Conservation (phyloP, 2,329 filamentous ascomycete species). For the Cladosporium sp. region DNA sequence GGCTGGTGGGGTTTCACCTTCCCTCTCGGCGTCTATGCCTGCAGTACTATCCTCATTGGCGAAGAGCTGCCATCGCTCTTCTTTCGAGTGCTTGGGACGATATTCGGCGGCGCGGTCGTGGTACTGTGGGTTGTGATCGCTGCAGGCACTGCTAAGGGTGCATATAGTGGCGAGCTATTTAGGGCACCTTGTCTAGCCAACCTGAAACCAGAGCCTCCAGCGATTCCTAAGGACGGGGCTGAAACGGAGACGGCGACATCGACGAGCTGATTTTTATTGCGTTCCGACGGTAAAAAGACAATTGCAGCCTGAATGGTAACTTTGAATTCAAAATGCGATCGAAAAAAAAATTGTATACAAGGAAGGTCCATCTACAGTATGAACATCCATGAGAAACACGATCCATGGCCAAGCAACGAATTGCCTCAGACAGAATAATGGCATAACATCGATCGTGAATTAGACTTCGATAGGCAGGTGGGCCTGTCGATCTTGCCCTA, state of each 20-base stretch:
- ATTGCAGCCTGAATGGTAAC: too few species aligned
- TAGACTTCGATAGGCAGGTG: neutral
- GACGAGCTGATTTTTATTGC: neutral
- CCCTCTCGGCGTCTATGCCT: constrained; percentile 54
- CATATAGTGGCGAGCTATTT: constrained; percentile 48
- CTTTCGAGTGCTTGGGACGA: constrained; percentile 54
- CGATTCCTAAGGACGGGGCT: neutral
- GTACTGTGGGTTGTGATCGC: constrained; percentile 55
- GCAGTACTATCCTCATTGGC: constrained; percentile 46
- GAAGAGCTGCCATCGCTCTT: constrained; percentile 52
- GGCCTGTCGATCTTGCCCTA: neutral
- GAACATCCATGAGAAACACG: too few species aligned
- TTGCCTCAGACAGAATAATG: too few species aligned
- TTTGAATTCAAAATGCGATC: too few species aligned
- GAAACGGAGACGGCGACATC: neutral
- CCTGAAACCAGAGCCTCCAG: constrained; percentile 7
- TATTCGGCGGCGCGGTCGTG: constrained; percentile 49
- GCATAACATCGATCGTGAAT: too few species aligned
- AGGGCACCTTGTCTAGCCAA: constrained; percentile 49
- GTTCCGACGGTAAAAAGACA: too few species aligned
- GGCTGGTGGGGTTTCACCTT: constrained; percentile 61
- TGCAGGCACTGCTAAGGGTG: constrained; percentile 45
- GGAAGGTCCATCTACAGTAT: too few species aligned
- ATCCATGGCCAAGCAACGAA: too few species aligned
- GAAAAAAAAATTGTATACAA: too few species aligned